Conservation (phyloP, 768 basidiomycete genomes). For the Dictyophora rubrovolvata region DNA sequence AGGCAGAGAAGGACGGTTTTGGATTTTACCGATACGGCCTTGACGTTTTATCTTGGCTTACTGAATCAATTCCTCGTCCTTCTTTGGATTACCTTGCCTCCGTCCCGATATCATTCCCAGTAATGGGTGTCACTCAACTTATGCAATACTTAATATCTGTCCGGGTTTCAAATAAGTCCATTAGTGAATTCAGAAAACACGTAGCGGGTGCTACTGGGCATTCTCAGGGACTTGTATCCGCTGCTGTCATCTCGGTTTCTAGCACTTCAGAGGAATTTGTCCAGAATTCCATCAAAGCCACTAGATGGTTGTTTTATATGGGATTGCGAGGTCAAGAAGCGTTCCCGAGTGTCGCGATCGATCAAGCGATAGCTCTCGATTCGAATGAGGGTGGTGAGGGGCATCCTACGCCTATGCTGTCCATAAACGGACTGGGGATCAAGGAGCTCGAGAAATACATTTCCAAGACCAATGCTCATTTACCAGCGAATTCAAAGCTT, state of each 20-base stretch:
- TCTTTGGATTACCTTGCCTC: conserved; percentile 81
- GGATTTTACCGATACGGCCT: conserved; percentile 74
- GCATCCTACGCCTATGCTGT: conserved; percentile 85
- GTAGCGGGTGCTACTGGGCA: conserved; percentile 90
- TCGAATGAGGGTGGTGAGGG: conserved; percentile 91
- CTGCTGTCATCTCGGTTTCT: conserved; percentile 80
- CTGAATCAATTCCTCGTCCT: conserved; percentile 59
- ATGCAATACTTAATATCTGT: conserved; percentile 82
- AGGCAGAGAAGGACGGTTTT: conserved; percentile 39
- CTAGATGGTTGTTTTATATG: conserved; percentile 89
- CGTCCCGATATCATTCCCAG: conserved; percentile 86
- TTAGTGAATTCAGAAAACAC: conserved; percentile 66
- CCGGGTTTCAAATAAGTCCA: conserved; percentile 63
- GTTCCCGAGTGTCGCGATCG: conserved; percentile 86
- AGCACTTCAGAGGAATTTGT: conserved; percentile 64
- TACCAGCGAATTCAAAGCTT: conserved; percentile 69
- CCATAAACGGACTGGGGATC: conserved; percentile 70
- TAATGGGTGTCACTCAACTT: conserved; percentile 95
- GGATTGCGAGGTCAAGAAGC: conserved; percentile 89
- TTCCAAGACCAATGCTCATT: conserved; percentile 76
- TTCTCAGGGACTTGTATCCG: conserved; percentile 93
- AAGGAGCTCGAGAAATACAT: conserved; percentile 76
- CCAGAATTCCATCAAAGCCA: conserved; percentile 68
- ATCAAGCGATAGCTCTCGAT: conserved; percentile 80
- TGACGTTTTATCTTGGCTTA: conserved; percentile 77